These are phyloP conservation scores for Carex littledalei DNA, from an alignment of 176 grass and related monocot genomes.

Conservation along the genomic window DNA sequence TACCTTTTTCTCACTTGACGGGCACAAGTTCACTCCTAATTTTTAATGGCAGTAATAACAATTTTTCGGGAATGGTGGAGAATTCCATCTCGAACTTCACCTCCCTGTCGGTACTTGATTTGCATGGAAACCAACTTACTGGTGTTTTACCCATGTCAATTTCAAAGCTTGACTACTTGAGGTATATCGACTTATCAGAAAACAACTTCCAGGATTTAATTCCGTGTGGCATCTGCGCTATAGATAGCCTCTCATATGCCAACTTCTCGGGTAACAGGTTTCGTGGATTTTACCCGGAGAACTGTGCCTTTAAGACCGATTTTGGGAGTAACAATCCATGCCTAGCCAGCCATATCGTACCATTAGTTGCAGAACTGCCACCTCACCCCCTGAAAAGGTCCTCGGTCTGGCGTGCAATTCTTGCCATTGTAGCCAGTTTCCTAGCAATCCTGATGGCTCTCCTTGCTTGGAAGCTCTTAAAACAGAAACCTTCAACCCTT, in stretches of 20 bases:
- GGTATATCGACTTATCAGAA: constrained; percentile 84
- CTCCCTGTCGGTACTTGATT: constrained; percentile 65
- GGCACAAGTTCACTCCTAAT: constrained; percentile 55
- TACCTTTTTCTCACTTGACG: constrained; percentile 40
- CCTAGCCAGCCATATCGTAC: constrained; percentile 26
- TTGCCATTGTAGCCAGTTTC: constrained; percentile 25
- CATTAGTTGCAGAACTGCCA: constrained; percentile 27
- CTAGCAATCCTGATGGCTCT: constrained; percentile 34
- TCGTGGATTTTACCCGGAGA: constrained; percentile 33
- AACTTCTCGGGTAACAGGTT: constrained; percentile 81
- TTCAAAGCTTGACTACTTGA: constrained; percentile 57
- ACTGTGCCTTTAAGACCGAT: constrained; percentile 46
- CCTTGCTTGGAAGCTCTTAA: constrained; percentile 46
- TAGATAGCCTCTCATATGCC: constrained; percentile 59
- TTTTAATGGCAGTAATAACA: constrained; percentile 81
- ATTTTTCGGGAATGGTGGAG: constrained; percentile 56
- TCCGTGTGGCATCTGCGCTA: constrained; percentile 65
- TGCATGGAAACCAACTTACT: constrained; percentile 73
- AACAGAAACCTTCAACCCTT: constrained; percentile 36
- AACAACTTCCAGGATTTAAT: constrained; percentile 66
- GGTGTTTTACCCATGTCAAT: constrained; percentile 65
- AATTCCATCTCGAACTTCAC: constrained; percentile 77
- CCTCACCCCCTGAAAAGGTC: constrained; percentile 24
- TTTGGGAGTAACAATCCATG: constrained; percentile 37
- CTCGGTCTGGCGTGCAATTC: constrained; percentile 38